Conservation (phyloP, 495 filamentous ascomycete species). For the Tuber aestivum region DNA sequence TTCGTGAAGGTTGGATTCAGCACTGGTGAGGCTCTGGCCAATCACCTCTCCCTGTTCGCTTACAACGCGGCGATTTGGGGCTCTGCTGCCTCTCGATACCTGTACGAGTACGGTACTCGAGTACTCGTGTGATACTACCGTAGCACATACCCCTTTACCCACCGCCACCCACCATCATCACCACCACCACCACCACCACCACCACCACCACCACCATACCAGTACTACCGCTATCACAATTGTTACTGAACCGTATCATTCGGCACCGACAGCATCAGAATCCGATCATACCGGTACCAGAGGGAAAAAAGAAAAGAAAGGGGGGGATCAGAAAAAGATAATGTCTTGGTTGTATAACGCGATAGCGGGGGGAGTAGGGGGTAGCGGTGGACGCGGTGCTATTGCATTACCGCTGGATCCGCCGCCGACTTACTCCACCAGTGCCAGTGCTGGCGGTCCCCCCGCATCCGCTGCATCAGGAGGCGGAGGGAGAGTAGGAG, state of each 20-base stretch:
- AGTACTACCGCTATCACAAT: neutral
- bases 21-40: too few relatives aligned
- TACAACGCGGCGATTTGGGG: too few relatives aligned
- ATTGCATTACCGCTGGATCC: slow-evolving; percentile 4
- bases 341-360: slow-evolving; percentile 4
- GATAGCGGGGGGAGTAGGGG: neutral
- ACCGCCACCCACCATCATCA: neutral
- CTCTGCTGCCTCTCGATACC: neutral
- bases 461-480: slow-evolving; percentile 41
- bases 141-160: neutral
- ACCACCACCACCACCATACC: neutral
- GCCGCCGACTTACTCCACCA: slow-evolving; percentile 1
- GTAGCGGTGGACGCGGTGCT: neutral
- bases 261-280: neutral
- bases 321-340: neutral
- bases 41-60: too few relatives aligned
- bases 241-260: neutral
- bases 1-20: too few relatives aligned
- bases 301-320: neutral
- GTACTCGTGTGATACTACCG: too few relatives aligned
- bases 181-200: neutral
- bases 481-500: slow-evolving; percentile 8
- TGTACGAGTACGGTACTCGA: too few relatives aligned
- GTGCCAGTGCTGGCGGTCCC: neutral
- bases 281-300: neutral